These are phyloP conservation scores for Dactylellina cionopaga DNA, from an alignment of 2,329 filamentous ascomycete genomes.

Conservation along the genomic window DNA sequence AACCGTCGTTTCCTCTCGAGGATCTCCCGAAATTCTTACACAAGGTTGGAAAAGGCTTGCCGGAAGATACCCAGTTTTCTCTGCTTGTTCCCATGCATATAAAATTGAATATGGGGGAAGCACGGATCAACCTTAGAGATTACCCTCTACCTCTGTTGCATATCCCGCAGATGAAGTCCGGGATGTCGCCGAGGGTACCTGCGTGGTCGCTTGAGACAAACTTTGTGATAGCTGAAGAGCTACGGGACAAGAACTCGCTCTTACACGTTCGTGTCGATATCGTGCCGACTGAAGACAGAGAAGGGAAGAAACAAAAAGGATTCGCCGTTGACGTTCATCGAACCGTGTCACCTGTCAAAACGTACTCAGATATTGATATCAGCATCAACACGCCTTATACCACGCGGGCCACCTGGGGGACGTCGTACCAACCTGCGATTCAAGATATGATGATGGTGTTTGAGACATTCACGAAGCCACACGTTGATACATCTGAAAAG, in stretches of 20 bases:
- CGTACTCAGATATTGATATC: constrained; percentile 89
- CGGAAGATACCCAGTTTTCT: constrained; percentile 87
- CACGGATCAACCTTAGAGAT: constrained; percentile 84
- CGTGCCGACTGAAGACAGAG: constrained; percentile 74
- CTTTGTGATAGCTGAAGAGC: constrained; percentile 96
- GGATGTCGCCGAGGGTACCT: constrained; percentile 81
- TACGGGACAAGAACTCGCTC: constrained; percentile 79
- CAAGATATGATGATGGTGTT: constrained; percentile 99
- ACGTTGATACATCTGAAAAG: constrained; percentile 88
- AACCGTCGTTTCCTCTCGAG: constrained; percentile 85
- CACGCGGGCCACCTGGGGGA: constrained; percentile 95
- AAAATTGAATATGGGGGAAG: constrained; percentile 89
- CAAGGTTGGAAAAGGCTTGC: constrained; percentile 95
- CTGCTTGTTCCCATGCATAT: constrained; percentile 90
- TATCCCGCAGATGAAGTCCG: constrained; percentile 81
- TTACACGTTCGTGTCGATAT: constrained; percentile 84
- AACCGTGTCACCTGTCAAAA: constrained; percentile 94
- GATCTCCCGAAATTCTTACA: constrained; percentile 86
- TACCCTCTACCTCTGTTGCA: constrained; percentile 93
- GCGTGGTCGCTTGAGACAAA: constrained; percentile 86
- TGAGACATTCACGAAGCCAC: constrained; percentile 95
- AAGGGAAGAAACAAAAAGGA: constrained; percentile 68
- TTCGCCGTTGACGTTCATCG: constrained; percentile 88
- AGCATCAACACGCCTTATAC: constrained; percentile 93
- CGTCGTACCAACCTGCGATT: constrained; percentile 95